A percentile compares a stretch with the other conserved stretches of the same genome.
Conservation (phyloP, 441 rosid species). For the Adansonia madagascariensis region DNA sequence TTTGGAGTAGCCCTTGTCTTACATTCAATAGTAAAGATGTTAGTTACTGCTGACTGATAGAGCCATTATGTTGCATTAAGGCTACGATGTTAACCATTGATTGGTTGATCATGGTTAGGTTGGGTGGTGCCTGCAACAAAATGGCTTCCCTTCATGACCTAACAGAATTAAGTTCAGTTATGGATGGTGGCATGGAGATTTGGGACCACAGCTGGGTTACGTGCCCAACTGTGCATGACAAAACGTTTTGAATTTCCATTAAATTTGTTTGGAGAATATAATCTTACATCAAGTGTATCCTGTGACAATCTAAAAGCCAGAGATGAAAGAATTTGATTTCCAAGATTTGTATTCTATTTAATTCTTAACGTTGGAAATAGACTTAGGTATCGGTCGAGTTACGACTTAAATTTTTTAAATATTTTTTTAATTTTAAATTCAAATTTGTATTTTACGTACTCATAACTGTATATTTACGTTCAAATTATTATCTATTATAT, state of each 20-base stretch:
- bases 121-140: no score
- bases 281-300: neutral
- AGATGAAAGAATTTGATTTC: neutral
- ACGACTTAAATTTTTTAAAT: no score
- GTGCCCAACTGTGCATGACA: conserved; percentile 10
- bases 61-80: neutral
- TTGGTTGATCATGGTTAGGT: no score
- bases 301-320: neutral
- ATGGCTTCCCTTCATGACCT: no score
- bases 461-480: no score
- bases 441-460: no score
- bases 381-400: no score
- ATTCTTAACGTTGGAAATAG: neutral
- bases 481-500: no score
- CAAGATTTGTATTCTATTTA: neutral
- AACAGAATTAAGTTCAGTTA: neutral
- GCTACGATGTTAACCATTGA: neutral
- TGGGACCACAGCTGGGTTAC: neutral
- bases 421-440: no score
- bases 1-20: neutral
- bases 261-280: neutral
- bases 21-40: neutral
- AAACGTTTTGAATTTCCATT: neutral
- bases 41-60: neutral
- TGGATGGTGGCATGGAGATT: conserved; percentile 9